Evolutionary conservation across 108 stramenopile species (phyloP), one percentile per base, ranked within the genome.

Genomic region (Cyclotella baltica): DNA sequence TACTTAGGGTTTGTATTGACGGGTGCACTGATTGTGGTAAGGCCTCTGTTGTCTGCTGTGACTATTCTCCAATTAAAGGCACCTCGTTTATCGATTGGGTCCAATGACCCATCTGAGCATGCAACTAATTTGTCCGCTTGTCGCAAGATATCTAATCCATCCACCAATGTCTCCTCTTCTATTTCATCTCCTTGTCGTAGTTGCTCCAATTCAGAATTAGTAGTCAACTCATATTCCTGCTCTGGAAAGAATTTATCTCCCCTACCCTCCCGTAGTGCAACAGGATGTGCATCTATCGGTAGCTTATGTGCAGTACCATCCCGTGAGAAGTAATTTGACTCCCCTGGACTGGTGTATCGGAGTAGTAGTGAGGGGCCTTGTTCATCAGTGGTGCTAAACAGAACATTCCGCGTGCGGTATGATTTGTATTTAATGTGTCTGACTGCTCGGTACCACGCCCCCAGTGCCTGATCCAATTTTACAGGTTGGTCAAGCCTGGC

Each of bases 91-190:
- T n/a, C n/a, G n/a, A n/a, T n/a, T n/a, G n/a, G n/a, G n/a, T n/a
- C n/a, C n/a, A n/a, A n/a, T n/a, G n/a, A n/a, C n/a, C 51, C 51
- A 52, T 52, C 51, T 4, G 19, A 52, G 51, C 51, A 52, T 10
- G 51, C 51, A 52, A 52, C n/a, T n/a, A 52, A 52, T n/a, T 13
- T n/a, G 18, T 10, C 51, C n/a, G 51, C 11, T 10, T 52, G 11
- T 10, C n/a, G 51, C 4, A 52, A 20, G 4, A 52, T 52, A 4
- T 52, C 51, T 4, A 52, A n/a, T 13, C 19, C n/a, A 20, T 52
- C 51, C 11, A 10, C 19, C n/a, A 52, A n/a, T n/a, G n/a, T 20
- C 51, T 19, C 19, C 10, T n/a, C 19, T n/a, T 52, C 51, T 4
- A 4, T n/a, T n/a, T 52, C n/a, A n/a, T 52, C 51, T n/a, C 4